Conservation (phyloP, 2,329 filamentous ascomycete genomes). For the Fusarium avenaceum region DNA sequence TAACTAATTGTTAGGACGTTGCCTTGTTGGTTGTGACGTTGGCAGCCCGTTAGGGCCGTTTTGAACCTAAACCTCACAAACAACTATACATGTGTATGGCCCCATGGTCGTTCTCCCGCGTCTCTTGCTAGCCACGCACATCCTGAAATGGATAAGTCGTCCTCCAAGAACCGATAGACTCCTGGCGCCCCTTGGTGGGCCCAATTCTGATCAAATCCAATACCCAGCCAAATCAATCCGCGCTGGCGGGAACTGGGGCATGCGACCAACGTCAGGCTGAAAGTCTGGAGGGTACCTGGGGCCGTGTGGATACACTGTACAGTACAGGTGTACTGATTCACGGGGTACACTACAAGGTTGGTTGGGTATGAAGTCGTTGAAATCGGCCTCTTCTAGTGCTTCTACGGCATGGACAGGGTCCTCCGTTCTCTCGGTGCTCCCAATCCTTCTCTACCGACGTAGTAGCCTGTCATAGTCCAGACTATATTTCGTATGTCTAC, state of each 20-base stretch:
- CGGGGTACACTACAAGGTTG: conserved; percentile 19
- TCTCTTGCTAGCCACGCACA: conserved; percentile 30
- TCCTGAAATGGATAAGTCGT: conserved; percentile 13
- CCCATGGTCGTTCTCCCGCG: conserved; percentile 22
- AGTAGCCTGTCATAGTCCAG: conserved; percentile 7
- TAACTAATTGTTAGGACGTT: conserved; percentile 29
- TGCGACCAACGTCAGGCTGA: conserved; percentile 37
- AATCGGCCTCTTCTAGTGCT: conserved; percentile 26
- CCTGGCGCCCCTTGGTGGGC: conserved; percentile 35
- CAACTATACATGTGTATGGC: neutral
- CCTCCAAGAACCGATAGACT: conserved; percentile 23
- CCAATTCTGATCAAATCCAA: conserved; percentile 10
- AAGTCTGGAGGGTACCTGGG: conserved; percentile 37
- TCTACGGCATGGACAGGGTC: conserved; percentile 38
- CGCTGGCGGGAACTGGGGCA: conserved; percentile 37
- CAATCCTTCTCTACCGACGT: conserved; percentile 16
- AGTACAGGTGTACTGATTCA: conserved; percentile 10
- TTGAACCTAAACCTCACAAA: conserved; percentile 11
- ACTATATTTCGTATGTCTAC: conserved; percentile 6
- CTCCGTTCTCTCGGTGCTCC: conserved; percentile 45
- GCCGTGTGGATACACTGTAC: conserved; percentile 44
- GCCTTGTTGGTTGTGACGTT: conserved; percentile 30
- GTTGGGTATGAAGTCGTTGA: conserved; percentile 34
- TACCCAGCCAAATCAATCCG: conserved; percentile 36
- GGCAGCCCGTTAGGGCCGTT: conserved; percentile 22